phyloP scores from a whole-genome alignment of 176 grass and related monocot species.

The Zizania latifolia region DNA sequence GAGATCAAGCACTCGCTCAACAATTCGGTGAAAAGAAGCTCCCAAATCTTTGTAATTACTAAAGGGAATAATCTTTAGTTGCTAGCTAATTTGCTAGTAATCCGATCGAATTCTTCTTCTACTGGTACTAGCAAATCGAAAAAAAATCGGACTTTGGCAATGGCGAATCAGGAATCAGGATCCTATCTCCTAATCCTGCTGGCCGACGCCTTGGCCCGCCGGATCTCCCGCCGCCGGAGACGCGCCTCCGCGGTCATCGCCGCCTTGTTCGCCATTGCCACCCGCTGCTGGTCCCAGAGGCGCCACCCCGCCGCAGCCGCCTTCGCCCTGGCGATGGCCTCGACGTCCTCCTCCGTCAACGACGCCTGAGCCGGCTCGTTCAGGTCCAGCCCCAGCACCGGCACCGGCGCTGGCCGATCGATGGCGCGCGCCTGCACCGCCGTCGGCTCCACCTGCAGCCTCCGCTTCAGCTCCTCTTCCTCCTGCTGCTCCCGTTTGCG shows the following conservation, averaged over 20 bases:
- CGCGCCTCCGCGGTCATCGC: slow-evolving; percentile 21
- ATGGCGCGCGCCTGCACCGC: not conserved
- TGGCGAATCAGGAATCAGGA: slow-evolving; percentile 12
- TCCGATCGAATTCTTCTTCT: not conserved
- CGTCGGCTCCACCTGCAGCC: no score
- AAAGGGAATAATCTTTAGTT: not conserved
- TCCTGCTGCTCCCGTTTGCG: not conserved
- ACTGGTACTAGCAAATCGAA: not conserved
- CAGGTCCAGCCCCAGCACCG: slow-evolving; percentile 20
- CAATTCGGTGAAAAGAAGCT: not conserved
- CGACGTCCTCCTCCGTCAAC: not conserved
- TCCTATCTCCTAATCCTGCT: slow-evolving; percentile 15
- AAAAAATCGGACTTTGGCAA: not conserved
- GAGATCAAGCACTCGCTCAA: not conserved
- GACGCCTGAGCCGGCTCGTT: slow-evolving; percentile 29
- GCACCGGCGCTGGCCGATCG: not conserved
- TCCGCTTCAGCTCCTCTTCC: not conserved
- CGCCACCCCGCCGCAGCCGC: not conserved
- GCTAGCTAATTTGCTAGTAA: not conserved
- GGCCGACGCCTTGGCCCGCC: slow-evolving; percentile 15
- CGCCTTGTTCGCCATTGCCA: slow-evolving; percentile 13
- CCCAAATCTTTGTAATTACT: not conserved
- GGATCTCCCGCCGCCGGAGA: slow-evolving; percentile 26
- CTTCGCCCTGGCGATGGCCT: no score
- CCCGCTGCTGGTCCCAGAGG: not conserved